phyloP scores from a whole-genome alignment of 805 yeast species.

The Lipomyces sp. region DNA sequence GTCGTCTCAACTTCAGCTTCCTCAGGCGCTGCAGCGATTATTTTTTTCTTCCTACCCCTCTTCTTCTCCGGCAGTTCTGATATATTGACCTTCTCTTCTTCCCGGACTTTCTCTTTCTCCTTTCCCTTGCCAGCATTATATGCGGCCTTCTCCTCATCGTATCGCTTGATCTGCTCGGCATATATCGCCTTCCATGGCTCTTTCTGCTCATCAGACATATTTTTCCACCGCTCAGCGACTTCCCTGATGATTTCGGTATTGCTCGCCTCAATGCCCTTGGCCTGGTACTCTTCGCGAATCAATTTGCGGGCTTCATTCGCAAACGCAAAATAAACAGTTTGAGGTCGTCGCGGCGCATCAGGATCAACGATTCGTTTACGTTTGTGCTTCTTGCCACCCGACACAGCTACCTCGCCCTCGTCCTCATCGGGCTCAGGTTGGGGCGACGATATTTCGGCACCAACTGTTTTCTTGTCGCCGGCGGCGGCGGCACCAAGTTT shows the following conservation, averaged over 20 bases:
- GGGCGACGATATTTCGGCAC: constrained; percentile 20
- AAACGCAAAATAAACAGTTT: constrained; percentile 82
- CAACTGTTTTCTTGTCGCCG: constrained; percentile 9
- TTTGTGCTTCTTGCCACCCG: constrained; percentile 42
- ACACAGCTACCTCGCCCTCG: constrained; percentile 44
- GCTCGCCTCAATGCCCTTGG: constrained; percentile 62
- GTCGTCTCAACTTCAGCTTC: constrained; percentile 8
- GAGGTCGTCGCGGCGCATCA: constrained; percentile 93
- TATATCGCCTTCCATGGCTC: constrained; percentile 68
- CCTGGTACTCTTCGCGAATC: constrained; percentile 69
- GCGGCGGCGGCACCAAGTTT: constrained; percentile 9
- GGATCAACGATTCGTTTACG: constrained; percentile 75
- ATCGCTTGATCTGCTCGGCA: constrained; percentile 51
- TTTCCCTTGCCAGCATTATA: constrained; percentile 54
- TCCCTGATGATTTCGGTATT: constrained; percentile 73
- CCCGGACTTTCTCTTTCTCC: constrained; percentile 30
- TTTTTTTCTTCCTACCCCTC: constrained; percentile 7
- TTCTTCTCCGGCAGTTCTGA: constrained; percentile 11
- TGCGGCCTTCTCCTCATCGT: constrained; percentile 53
- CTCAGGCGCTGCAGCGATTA: constrained; percentile 12
- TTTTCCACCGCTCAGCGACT: constrained; percentile 80
- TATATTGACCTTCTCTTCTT: not conserved
- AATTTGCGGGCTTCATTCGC: constrained; percentile 73
- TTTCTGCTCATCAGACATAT: constrained; percentile 69
- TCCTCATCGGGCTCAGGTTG: constrained; percentile 24